Conservation (phyloP, 2,329 filamentous ascomycete species). For the Aaosphaeria pasadenensis region DNA sequence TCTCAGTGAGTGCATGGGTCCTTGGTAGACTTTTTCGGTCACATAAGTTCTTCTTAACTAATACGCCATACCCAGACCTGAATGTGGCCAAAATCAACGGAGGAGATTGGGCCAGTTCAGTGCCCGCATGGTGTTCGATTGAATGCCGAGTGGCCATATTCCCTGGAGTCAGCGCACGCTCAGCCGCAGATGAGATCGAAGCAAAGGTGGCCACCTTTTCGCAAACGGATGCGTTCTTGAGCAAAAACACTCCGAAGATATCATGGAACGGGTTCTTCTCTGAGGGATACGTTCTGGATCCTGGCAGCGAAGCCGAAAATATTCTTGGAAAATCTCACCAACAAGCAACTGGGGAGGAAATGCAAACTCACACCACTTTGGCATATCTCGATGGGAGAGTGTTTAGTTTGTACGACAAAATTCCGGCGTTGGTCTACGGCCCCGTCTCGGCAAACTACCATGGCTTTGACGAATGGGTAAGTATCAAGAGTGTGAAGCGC, state of each 20-base stretch:
- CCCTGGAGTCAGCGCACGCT: slow-evolving; percentile 13
- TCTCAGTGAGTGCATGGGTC: slow-evolving; percentile 1
- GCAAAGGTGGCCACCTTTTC: neutral
- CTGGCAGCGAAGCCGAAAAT: slow-evolving; percentile 14
- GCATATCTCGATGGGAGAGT: slow-evolving; percentile 6
- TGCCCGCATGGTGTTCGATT: slow-evolving; percentile 18
- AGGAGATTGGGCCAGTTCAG: slow-evolving; percentile 18
- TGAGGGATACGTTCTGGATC: slow-evolving; percentile 16
- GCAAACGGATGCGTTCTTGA: neutral
- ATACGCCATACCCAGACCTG: slow-evolving; percentile 7
- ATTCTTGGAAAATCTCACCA: slow-evolving; percentile 11
- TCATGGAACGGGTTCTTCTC: slow-evolving; percentile 20
- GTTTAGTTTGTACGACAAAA: slow-evolving; percentile 17
- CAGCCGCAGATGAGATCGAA: slow-evolving; percentile 15
- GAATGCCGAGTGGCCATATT: slow-evolving; percentile 19
- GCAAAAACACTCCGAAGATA: slow-evolving; percentile 8
- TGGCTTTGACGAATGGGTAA: slow-evolving; percentile 16
- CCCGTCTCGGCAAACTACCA: slow-evolving; percentile 13
- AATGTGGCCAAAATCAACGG: slow-evolving; percentile 19
- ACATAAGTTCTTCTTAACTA: neutral
- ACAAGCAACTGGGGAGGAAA: slow-evolving; percentile 8
- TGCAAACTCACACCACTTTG: neutral
- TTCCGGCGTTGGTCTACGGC: slow-evolving; percentile 17
- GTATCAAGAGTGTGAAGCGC: slow-evolving; percentile 14
- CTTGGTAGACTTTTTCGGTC: neutral